Evolutionary conservation across 108 stramenopile species (phyloP).

Genomic region (Mediolabrus comicus): DNA sequence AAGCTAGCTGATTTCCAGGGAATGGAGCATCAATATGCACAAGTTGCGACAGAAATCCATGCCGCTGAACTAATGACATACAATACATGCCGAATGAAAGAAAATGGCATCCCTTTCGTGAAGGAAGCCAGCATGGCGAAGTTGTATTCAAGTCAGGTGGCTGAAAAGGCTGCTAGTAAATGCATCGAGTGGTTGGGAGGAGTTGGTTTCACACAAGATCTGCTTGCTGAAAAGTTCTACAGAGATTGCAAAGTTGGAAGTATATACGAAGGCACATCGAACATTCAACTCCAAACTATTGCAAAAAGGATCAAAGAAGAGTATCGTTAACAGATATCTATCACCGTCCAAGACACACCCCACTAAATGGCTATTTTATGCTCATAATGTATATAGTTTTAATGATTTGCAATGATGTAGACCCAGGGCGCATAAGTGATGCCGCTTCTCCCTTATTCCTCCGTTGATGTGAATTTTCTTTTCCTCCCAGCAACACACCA

Average conservation of each 20-base stretch:
- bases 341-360: no score
- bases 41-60: constrained; percentile 91
- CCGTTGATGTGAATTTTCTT: constrained; percentile 12
- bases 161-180: constrained; percentile 82
- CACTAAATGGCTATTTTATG: no score
- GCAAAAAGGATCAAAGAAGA: constrained; percentile 69
- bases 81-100: constrained; percentile 92
- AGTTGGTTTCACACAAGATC: constrained; percentile 90
- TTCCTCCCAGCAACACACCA: constrained; percentile 21
- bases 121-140: constrained; percentile 97
- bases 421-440: neutral
- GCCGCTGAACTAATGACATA: constrained; percentile 91
- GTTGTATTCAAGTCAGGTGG: constrained; percentile 86
- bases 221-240: constrained; percentile 92
- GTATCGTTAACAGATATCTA: constrained; percentile 15
- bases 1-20: constrained; percentile 87
- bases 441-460: neutral
- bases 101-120: constrained; percentile 84
- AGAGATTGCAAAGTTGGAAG: constrained; percentile 96
- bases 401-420: no score
- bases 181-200: constrained; percentile 94
- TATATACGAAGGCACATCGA: constrained; percentile 90
- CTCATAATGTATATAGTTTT: no score
- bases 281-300: constrained; percentile 84
- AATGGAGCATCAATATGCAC: constrained; percentile 96